Evolutionary conservation across 208 protist species (phyloP).

Genomic region (Jaenimonas drosophilae): DNA sequence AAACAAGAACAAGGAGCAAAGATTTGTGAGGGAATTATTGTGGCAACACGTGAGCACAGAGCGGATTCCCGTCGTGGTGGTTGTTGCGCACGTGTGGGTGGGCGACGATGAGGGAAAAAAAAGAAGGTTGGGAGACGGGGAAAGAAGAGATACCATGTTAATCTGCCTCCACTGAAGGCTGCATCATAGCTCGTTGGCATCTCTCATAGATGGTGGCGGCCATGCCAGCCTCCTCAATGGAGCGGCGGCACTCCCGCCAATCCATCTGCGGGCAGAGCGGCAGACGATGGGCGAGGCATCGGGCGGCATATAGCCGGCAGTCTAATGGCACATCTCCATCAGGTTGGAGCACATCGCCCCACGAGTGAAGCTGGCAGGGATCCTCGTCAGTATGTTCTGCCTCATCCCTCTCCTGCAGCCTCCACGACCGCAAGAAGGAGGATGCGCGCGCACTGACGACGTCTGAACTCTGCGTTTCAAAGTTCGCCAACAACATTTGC

Average conservation of each 20-base stretch:
- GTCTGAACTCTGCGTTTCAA: conserved; percentile 8
- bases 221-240: conserved; percentile 21
- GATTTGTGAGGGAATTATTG: too few species aligned
- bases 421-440: too few species aligned
- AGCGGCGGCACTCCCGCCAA: conserved; percentile 19
- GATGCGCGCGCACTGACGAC: conserved; percentile 24
- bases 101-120: conserved; percentile 4
- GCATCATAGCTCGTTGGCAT: conserved; percentile 4
- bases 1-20: too few species aligned
- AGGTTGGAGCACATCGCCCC: conserved; percentile 12
- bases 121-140: not conserved
- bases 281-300: conserved; percentile 6
- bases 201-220: conserved; percentile 21
- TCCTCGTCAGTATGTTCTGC: too few species aligned
- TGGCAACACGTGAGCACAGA: too few species aligned
- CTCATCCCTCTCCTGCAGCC: too few species aligned
- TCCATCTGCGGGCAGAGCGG: conserved; percentile 16
- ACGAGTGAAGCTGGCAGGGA: conserved; percentile 16
- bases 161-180: not conserved
- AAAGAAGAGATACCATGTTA: not conserved
- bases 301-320: conserved; percentile 56
- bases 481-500: conserved; percentile 19
- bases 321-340: conserved; percentile 70
- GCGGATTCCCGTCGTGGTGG: not conserved
- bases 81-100: not conserved